Evolutionary conservation across 2,329 filamentous ascomycete genomes (phyloP).

Genomic region (Sclerotinia subarctica): DNA sequence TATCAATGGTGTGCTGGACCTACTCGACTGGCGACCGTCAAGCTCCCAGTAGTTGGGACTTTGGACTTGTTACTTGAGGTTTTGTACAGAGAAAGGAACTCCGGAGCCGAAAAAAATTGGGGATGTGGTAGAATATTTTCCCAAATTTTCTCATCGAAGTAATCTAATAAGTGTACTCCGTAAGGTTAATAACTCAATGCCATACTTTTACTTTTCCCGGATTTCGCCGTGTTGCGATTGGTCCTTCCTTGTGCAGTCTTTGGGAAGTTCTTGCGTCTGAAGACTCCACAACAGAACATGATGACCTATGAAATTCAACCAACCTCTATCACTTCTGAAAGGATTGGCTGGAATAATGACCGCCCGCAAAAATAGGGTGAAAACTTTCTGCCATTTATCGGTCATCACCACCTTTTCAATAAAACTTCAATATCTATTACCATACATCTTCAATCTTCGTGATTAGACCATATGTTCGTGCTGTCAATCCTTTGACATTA

Average conservation of each 20-base stretch:
- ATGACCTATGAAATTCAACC: constrained; percentile 2
- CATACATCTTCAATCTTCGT: constrained; percentile 12
- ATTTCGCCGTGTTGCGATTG: constrained; percentile 19
- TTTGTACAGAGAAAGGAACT: not conserved
- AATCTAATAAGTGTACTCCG: not conserved
- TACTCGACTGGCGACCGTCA: not conserved
- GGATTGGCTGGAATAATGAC: constrained; percentile 4
- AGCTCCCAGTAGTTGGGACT: not conserved
- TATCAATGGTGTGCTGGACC: not conserved
- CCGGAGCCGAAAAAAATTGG: not conserved
- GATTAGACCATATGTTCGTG: constrained; percentile 6
- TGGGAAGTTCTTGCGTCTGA: not conserved
- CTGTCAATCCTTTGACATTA: constrained; percentile 11
- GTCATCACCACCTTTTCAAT: constrained; percentile 6
- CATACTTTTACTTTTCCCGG: constrained; percentile 1
- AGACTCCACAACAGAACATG: constrained; percentile 7
- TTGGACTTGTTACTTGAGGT: not conserved
- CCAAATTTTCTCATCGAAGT: not conserved
- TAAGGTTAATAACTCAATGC: not conserved
- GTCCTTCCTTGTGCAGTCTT: not conserved
- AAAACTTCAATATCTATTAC: constrained; percentile 16
- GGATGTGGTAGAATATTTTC: not conserved
- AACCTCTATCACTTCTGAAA: not conserved
- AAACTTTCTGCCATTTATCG: constrained; percentile 5
- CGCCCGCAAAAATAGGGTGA: constrained; percentile 8